These are phyloP conservation scores for Stramenopiles sp. DNA, from an alignment of 352 stramenopile species.

Conservation along the genomic window DNA sequence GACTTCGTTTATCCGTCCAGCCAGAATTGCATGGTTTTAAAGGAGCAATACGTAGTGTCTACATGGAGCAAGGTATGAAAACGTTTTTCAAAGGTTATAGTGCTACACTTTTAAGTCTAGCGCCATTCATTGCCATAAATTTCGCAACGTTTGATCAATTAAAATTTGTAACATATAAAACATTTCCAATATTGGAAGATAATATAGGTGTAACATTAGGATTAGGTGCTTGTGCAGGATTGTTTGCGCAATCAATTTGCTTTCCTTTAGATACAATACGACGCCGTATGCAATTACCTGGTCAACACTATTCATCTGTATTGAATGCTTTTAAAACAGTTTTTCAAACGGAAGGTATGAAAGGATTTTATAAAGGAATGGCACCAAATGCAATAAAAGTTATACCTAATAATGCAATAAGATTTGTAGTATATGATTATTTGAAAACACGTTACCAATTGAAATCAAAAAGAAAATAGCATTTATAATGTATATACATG, in stretches of 20 bases:
- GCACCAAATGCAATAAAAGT: constrained; percentile 18
- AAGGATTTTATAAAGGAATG: constrained; percentile 19
- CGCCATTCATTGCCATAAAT: too few species aligned
- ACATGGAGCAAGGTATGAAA: constrained; percentile 19
- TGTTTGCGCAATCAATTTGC: constrained; percentile 52
- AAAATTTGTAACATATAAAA: constrained; percentile 51
- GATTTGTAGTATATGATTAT: constrained; percentile 17
- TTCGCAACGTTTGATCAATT: constrained; percentile 54
- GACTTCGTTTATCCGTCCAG: constrained; percentile 45
- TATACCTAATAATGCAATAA: constrained; percentile 18
- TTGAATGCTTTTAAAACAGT: constrained; percentile 17
- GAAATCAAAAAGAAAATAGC: too few species aligned
- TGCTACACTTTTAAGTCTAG: constrained; percentile 48
- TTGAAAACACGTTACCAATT: too few species aligned
- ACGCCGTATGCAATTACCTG: constrained; percentile 44
- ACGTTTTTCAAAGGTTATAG: constrained; percentile 45
- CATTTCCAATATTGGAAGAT: constrained; percentile 9
- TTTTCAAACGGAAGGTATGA: constrained; percentile 9
- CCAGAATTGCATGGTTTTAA: constrained; percentile 11
- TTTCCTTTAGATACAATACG: constrained; percentile 62
- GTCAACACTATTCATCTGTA: constrained; percentile 11
- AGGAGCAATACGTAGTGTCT: neutral
- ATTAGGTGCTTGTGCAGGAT: constrained; percentile 46
- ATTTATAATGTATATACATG: too few species aligned
- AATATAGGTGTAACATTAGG: constrained; percentile 35